phyloP scores from a whole-genome alignment of 352 stramenopile species.

The Phytophthora kernoviae region DNA sequence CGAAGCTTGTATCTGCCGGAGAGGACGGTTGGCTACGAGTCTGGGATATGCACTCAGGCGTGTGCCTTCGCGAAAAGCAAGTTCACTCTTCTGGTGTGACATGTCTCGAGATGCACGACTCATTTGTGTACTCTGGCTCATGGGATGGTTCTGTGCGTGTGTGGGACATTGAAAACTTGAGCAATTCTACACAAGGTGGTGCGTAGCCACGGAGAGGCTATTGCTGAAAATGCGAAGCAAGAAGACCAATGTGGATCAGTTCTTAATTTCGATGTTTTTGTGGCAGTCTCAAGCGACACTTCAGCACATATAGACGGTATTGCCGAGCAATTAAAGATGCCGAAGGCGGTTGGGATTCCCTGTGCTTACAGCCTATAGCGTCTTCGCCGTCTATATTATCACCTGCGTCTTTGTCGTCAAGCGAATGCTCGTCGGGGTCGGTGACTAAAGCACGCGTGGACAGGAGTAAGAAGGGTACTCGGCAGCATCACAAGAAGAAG shows the following conservation, averaged over 20 bases:
- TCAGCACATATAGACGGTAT: not conserved
- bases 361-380: conserved; percentile 7
- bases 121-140: conserved; percentile 69
- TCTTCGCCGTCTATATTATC: conserved; percentile 15
- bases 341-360: conserved; percentile 1
- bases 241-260: too few relatives aligned
- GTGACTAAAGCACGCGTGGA: not conserved
- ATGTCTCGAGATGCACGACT: conserved; percentile 62
- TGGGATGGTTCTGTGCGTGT: conserved; percentile 78
- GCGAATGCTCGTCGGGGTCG: conserved; percentile 13
- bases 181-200: conserved; percentile 17
- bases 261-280: not conserved
- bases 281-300: not conserved
- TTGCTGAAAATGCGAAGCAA: too few relatives aligned
- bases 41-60: conserved; percentile 84
- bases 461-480: not conserved
- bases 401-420: conserved; percentile 18
- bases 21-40: conserved; percentile 76
- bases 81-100: conserved; percentile 72
- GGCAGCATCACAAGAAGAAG: conserved; percentile 4
- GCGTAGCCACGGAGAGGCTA: conserved; percentile 5
- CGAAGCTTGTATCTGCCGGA: conserved; percentile 75
- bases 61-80: conserved; percentile 58
- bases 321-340: conserved; percentile 4
- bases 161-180: conserved; percentile 65